These are phyloP conservation scores for Naganishia cerealis DNA, from an alignment of 1,284 basidiomycete species.

Conservation along the genomic window DNA sequence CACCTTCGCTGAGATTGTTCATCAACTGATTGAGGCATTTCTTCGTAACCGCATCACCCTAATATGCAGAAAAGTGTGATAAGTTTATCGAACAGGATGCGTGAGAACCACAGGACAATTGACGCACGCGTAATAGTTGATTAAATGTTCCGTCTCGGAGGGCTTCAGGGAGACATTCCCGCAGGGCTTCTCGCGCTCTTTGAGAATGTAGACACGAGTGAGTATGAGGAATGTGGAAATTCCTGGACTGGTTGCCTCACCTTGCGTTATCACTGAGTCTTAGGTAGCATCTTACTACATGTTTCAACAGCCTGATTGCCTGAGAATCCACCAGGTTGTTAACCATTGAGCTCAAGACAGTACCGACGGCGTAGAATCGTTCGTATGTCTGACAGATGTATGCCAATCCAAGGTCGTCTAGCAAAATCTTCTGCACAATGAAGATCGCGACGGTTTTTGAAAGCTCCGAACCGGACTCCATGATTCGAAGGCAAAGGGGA, in stretches of 20 bases:
- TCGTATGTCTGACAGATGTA: constrained; percentile 99
- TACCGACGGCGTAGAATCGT: constrained; percentile 97
- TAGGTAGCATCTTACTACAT: constrained; percentile 96
- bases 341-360: constrained; percentile 98
- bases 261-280: constrained; percentile 93
- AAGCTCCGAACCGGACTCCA: constrained; percentile 99
- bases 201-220: constrained; percentile 1
- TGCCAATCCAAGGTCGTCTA: constrained; percentile 95
- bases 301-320: constrained; percentile 92
- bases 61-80: constrained; percentile 15
- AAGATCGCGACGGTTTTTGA: constrained; percentile 99
- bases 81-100: neutral
- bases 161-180: constrained; percentile 95
- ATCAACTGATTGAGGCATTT: constrained; percentile 92
- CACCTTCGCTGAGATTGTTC: constrained; percentile 66
- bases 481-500: constrained; percentile 96
- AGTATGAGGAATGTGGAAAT: neutral
- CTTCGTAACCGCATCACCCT: constrained; percentile 95
- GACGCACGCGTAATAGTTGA: constrained; percentile 73
- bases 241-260: constrained; percentile 56
- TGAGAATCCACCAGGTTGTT: constrained; percentile 94
- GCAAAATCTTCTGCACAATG: constrained; percentile 98
- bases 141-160: constrained; percentile 92
- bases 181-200: constrained; percentile 90
- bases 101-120: constrained; percentile 1